A percentile compares a stretch with the other conserved stretches of the same genome.
phyloP scores from a whole-genome alignment of 2,329 filamentous ascomycete species.

The Alternaria arborescens region DNA sequence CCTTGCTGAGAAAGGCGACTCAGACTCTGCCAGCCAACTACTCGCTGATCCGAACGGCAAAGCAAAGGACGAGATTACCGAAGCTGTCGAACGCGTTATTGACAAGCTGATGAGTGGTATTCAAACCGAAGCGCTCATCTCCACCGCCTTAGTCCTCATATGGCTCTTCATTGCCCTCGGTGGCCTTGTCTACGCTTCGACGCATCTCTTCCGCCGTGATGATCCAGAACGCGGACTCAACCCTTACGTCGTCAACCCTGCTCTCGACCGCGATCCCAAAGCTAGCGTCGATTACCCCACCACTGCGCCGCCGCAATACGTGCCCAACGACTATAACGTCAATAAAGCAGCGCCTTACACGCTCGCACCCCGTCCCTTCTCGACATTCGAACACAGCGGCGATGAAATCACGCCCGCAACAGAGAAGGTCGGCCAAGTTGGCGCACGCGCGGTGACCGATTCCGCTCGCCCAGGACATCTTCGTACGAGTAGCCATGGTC shows the following conservation, averaged over 20 bases:
- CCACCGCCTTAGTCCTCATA: constrained; percentile 74
- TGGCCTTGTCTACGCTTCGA: constrained; percentile 73
- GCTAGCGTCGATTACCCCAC: constrained; percentile 30
- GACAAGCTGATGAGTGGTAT: constrained; percentile 73
- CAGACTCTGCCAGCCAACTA: constrained; percentile 71
- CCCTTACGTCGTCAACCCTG: constrained; percentile 46
- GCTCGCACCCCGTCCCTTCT: constrained; percentile 55
- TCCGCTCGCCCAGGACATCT: constrained; percentile 55
- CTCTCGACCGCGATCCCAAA: constrained; percentile 31
- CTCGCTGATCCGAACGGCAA: constrained; percentile 77
- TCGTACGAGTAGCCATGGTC: constrained; percentile 56
- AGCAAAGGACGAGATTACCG: constrained; percentile 82
- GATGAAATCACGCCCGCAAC: constrained; percentile 35
- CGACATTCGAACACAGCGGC: constrained; percentile 49
- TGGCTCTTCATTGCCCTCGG: constrained; percentile 81
- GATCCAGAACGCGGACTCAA: constrained; percentile 21
- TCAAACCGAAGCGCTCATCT: constrained; percentile 80
- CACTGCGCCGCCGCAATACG: constrained; percentile 53
- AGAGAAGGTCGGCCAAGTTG: constrained; percentile 57
- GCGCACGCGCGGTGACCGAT: constrained; percentile 53
- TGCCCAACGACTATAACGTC: constrained; percentile 53
- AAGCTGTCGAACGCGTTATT: constrained; percentile 75
- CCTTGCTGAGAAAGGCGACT: constrained; percentile 60
- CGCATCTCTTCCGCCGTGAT: constrained; percentile 69
- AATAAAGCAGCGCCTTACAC: constrained; percentile 59